Base-by-base conservation (phyloP, 768 basidiomycete genomes). In the Termitomyces sp. region DNA sequence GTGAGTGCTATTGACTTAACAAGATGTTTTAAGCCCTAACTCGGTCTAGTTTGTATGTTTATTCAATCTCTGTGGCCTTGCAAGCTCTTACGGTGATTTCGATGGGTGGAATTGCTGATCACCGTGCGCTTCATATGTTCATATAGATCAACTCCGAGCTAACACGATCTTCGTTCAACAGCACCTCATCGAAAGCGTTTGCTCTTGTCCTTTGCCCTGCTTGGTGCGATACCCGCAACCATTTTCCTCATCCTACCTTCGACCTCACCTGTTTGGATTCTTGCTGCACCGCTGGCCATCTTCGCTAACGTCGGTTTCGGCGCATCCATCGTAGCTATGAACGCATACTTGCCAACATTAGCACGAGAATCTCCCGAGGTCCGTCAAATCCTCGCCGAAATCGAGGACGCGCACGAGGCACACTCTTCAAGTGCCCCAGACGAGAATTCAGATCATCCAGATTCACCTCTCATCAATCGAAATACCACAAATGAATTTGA, bases 51-150 rank as follows among this genome's bases (percentile, higher is more conserved):
- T 75, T 99, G 33, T 94, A 96, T 65, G 81, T 88, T 29, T 90
- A 93, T 68, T 97, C 95, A 0, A 74, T 85, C 13, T 92, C 91
- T 0, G 95, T 98, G 1, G 88, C 88, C 0, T 69, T 96, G 0
- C 95, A 98, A 66, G 95, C 94, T 0, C 63, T 98, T n/a, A 91
- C 88, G 0, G 94, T 99, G 36, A 94, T 99, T 52, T 94, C 95
- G 5, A 90, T 97, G 79, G 92, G 93, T 7, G 85, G 85, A 15
- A 85, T 96, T 52, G 96, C 95, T 1, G 93, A 98, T 70, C 84
- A 90, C 58, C 85, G 94, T 95, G 61, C 55, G 89, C 76, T 40
- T 39, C 32, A 22, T 48, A 45, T 35, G 10, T 2, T 23, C 23
- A 5, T 16, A 13, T 33, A 20, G 16, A 6, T n/a, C n/a, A 7